These are phyloP conservation scores for Hapsidospora chrysogenum DNA, from an alignment of 495 filamentous ascomycete species.

Conservation along the genomic window DNA sequence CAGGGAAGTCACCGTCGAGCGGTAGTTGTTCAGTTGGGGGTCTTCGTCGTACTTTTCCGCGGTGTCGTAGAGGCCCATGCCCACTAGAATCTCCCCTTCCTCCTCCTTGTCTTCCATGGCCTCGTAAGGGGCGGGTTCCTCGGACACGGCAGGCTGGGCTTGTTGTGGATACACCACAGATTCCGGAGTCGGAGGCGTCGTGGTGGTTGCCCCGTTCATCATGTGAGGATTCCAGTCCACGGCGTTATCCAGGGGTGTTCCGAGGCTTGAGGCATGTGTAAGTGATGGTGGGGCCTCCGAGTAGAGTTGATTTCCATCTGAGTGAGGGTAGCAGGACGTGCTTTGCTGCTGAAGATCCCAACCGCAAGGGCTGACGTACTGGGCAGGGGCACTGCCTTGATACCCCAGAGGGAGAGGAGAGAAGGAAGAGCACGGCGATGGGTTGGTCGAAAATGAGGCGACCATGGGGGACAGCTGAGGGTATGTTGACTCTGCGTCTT, in stretches of 20 bases:
- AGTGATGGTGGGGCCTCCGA: no score
- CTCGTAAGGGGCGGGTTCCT: constrained; percentile 28
- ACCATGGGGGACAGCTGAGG: constrained; percentile 24
- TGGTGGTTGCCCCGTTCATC: constrained; percentile 18
- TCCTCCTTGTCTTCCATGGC: constrained; percentile 25
- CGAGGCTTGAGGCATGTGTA: no score
- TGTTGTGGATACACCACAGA: constrained; percentile 33
- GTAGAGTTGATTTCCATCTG: no score
- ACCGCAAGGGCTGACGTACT: constrained; percentile 1
- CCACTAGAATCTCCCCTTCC: constrained; percentile 55
- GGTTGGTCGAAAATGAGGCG: constrained; percentile 24
- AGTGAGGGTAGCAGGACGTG: background rate
- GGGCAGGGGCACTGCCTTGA: constrained; percentile 7
- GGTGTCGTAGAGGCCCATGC: constrained; percentile 68
- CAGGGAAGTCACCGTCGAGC: constrained; percentile 30
- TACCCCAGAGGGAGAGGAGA: constrained; percentile 25
- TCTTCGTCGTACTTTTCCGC: constrained; percentile 30
- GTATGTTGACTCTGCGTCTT: constrained; percentile 13
- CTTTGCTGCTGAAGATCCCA: constrained; percentile 7
- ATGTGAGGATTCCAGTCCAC: constrained; percentile 24
- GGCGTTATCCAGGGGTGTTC: background rate
- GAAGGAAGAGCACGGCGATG: constrained; percentile 23
- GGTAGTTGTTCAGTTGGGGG: constrained; percentile 23
- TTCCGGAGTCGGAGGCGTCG: constrained; percentile 45
- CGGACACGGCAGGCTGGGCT: constrained; percentile 14